Evolutionary conservation across 768 basidiomycete species (phyloP).

Genomic region (Agaricus subrufescens): DNA sequence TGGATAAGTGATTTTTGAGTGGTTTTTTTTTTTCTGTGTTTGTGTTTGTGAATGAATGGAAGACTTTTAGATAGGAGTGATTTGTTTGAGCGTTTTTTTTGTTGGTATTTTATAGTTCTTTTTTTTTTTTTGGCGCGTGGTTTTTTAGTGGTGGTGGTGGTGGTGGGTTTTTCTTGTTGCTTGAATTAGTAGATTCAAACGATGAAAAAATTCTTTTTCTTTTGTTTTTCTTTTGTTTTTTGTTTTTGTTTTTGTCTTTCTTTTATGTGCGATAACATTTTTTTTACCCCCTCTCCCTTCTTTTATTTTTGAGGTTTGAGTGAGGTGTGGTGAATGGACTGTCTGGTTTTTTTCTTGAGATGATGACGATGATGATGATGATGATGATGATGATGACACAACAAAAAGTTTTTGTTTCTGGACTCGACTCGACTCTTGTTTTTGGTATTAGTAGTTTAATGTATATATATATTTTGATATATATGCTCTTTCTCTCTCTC

Average conservation of each 20-base stretch:
- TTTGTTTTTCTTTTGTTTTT: not conserved
- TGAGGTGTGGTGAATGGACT: no score
- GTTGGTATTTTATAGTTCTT: no score
- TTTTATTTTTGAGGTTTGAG: not conserved
- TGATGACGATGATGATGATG: no score
- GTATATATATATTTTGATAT: no score
- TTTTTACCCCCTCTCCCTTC: not conserved
- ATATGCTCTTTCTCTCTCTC: no score
- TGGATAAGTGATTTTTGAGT: constrained; percentile 39
- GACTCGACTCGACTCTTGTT: not conserved
- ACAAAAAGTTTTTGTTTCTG: no score
- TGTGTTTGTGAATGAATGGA: no score
- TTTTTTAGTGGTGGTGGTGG: not conserved
- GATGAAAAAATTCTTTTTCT: not conserved
- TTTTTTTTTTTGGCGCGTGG: not conserved
- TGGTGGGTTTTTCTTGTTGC: constrained; percentile 5
- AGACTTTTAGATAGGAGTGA: no score
- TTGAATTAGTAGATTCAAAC: not conserved
- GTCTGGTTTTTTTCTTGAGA: no score
- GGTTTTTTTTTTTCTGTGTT: not conserved
- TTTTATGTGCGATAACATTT: not conserved
- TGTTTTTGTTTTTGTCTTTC: not conserved
- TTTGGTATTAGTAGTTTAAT: not conserved
- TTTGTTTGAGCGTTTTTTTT: no score
- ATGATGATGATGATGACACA: no score